phyloP scores from a whole-genome alignment of 495 filamentous ascomycete genomes.

The Penicillium lividum region DNA sequence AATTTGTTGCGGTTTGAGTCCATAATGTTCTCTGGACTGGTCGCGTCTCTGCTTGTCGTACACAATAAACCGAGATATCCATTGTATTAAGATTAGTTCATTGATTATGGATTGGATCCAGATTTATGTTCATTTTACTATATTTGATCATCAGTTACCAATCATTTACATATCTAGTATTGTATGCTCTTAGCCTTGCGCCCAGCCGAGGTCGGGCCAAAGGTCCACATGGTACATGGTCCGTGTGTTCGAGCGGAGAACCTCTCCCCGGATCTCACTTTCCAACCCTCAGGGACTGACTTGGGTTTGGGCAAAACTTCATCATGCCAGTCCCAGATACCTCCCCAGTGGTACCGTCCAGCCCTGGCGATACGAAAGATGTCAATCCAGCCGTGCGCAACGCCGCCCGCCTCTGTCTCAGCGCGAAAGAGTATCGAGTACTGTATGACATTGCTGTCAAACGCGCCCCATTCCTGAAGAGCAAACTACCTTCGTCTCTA shows the following conservation, averaged over 20 bases:
- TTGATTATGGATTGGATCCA: neutral
- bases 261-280: slow-evolving; percentile 6
- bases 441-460: slow-evolving; percentile 78
- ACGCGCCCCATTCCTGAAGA: slow-evolving; percentile 59
- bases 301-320: neutral
- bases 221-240: neutral
- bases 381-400: slow-evolving; percentile 55
- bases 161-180: too few relatives aligned
- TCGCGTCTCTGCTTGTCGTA: slow-evolving; percentile 12
- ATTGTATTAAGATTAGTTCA: neutral
- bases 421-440: slow-evolving; percentile 78
- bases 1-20: slow-evolving; percentile 7
- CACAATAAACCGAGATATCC: slow-evolving; percentile 8
- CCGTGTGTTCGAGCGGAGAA: slow-evolving; percentile 17
- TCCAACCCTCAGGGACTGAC: neutral
- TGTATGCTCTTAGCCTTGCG: neutral
- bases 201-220: slow-evolving; percentile 18
- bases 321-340: slow-evolving; percentile 21
- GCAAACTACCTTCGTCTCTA: slow-evolving; percentile 59
- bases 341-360: slow-evolving; percentile 12
- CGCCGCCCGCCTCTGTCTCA: slow-evolving; percentile 79
- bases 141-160: neutral
- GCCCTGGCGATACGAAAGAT: slow-evolving; percentile 12
- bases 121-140: too few relatives aligned
- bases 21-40: slow-evolving; percentile 18